Evolutionary conservation across 148 eudicot genomes (phyloP).

Genomic region (Diospyros lotus): DNA sequence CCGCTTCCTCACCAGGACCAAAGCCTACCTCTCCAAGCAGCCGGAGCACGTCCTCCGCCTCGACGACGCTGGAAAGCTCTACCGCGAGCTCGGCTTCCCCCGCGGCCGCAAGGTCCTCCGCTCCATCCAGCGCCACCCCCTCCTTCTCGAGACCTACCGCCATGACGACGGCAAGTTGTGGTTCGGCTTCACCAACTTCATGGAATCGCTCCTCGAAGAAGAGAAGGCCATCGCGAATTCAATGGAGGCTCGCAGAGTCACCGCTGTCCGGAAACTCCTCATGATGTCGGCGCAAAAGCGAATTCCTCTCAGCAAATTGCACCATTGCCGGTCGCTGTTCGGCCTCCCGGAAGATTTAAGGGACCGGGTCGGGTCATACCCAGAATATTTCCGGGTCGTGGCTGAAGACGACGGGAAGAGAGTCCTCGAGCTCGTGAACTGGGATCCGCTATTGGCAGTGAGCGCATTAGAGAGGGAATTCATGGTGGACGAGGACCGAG

Average conservation of each 20-base stretch:
- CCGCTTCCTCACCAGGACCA: constrained; percentile 68
- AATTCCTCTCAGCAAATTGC: constrained; percentile 71
- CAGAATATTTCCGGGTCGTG: constrained; percentile 52
- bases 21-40: constrained; percentile 67
- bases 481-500: constrained; percentile 75
- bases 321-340: constrained; percentile 66
- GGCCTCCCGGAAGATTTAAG: constrained; percentile 89
- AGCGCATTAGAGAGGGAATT: constrained; percentile 82
- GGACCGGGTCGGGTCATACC: constrained; percentile 65
- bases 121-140: constrained; percentile 59
- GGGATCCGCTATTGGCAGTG: constrained; percentile 78
- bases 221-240: constrained; percentile 35
- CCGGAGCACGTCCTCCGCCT: constrained; percentile 67
- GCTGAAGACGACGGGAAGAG: constrained; percentile 59
- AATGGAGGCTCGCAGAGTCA: constrained; percentile 59
- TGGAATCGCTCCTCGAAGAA: constrained; percentile 55
- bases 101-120: constrained; percentile 74
- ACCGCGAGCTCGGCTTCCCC: constrained; percentile 79
- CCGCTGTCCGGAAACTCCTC: constrained; percentile 61
- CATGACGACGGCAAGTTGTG: constrained; percentile 69
- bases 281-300: constrained; percentile 75
- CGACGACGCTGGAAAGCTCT: constrained; percentile 81
- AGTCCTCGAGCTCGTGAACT: constrained; percentile 59
- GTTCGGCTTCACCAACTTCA: constrained; percentile 76
- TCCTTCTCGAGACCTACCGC: constrained; percentile 62